Evolutionary conservation across 805 yeast genomes (phyloP).

Genomic region (Metschnikowia borealis): DNA sequence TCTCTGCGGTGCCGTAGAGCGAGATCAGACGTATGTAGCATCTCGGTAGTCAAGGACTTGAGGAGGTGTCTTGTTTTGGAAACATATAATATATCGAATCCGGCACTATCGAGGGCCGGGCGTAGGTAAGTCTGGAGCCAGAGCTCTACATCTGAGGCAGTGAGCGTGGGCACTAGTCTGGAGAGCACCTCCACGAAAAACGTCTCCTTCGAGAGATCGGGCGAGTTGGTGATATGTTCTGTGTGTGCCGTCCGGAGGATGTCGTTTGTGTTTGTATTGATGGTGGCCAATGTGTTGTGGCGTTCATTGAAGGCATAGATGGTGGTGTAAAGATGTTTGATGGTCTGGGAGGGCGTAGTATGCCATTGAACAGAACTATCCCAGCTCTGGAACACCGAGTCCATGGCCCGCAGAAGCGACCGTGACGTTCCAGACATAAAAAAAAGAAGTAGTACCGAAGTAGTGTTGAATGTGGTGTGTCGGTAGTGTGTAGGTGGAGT

Average conservation of each 20-base stretch:
- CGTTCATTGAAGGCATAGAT: slow-evolving; percentile 19
- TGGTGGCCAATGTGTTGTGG: slow-evolving; percentile 33
- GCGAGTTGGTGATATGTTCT: slow-evolving; percentile 24
- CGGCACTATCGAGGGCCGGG: slow-evolving; percentile 59
- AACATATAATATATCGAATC: slow-evolving; percentile 40
- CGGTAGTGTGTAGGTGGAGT: background rate
- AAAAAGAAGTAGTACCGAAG: too few relatives aligned
- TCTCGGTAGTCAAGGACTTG: slow-evolving; percentile 16
- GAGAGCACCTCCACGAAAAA: slow-evolving; percentile 38
- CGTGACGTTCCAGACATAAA: slow-evolving; percentile 16
- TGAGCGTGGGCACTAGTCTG: slow-evolving; percentile 29
- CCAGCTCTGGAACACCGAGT: slow-evolving; percentile 13
- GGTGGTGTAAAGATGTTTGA: slow-evolving; percentile 11
- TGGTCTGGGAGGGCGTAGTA: slow-evolving; percentile 6
- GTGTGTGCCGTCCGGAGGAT: slow-evolving; percentile 35
- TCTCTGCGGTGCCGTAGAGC: slow-evolving; percentile 18
- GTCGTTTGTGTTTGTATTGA: slow-evolving; percentile 30
- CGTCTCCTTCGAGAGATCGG: slow-evolving; percentile 30
- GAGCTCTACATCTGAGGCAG: slow-evolving; percentile 25
- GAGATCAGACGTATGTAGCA: slow-evolving; percentile 20
- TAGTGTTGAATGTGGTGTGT: too few relatives aligned
- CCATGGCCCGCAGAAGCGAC: slow-evolving; percentile 14
- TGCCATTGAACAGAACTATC: slow-evolving; percentile 12
- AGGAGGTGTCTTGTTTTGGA: slow-evolving; percentile 28
- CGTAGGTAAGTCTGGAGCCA: slow-evolving; percentile 50